Evolutionary conservation across 768 basidiomycete genomes (phyloP).

Genomic region (Mycena belliarum): DNA sequence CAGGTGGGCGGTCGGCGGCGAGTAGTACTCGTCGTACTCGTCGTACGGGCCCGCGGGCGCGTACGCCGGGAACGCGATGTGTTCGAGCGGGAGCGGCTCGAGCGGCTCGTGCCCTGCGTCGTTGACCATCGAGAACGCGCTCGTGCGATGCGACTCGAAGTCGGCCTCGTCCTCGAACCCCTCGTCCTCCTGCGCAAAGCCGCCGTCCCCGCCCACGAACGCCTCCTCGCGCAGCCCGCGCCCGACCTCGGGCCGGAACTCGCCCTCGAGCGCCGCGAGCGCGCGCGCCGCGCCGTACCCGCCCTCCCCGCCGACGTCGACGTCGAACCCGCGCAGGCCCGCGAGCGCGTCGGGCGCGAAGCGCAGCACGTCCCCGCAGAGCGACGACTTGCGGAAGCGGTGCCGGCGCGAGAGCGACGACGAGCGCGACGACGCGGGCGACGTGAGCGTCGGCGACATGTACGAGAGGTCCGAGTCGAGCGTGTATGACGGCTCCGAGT

Average conservation of each 20-base stretch:
- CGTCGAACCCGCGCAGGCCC: too few relatives aligned
- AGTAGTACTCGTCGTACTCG: background rate
- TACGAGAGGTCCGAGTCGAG: background rate
- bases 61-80: conserved; percentile 6
- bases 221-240: too few relatives aligned
- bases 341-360: conserved; percentile 10
- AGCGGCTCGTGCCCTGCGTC: conserved; percentile 14
- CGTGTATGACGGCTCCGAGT: background rate
- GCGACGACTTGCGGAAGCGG: conserved; percentile 17
- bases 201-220: background rate
- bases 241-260: too few relatives aligned
- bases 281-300: too few relatives aligned
- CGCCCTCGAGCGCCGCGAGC: too few relatives aligned
- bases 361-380: conserved; percentile 13
- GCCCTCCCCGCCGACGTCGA: too few relatives aligned
- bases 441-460: conserved; percentile 17
- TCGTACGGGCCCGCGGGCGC: background rate
- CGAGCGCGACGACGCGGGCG: conserved; percentile 34
- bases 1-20: background rate
- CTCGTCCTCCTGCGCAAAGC: background rate
- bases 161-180: background rate
- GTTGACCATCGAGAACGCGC: conserved; percentile 13
- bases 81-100: too few relatives aligned
- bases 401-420: conserved; percentile 35
- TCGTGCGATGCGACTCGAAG: background rate